Evolutionary conservation across 352 stramenopile species (phyloP), one percentile per base, ranked within the genome.

Genomic region (Lagenidium giganteum): DNA sequence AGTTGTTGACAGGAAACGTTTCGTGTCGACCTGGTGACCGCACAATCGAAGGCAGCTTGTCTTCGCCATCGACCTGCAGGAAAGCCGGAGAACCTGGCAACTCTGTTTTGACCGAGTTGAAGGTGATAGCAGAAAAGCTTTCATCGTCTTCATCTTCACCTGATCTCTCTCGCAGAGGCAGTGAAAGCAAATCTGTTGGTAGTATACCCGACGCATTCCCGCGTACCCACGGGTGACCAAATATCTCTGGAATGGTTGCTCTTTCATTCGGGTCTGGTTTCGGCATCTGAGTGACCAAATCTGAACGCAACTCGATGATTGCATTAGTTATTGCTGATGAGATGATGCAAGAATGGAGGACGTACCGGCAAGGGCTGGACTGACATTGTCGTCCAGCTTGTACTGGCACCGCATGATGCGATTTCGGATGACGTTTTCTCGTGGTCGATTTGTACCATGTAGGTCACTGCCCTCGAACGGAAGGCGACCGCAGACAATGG

Each of bases 381-480:
- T 89, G 25, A 94, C 54, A 21, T 80, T 60, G 7, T 86, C 59
- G 41, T 87, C 82, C 8, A 90, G 47, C 51, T 93, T 95, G 51
- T 83, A 95, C 40, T 92, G 74, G 23, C 76, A 90, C 17, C 78
- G 68, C 74, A 91, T 81, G 54, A 95, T 93, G 17, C 79, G 70
- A 54, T 82, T 83, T 27, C 79, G 71, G 31, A 93, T 93, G n/a
- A 90, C 69, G 48, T 85, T 84, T 45, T 93, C 81, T 14, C 72
- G 57, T 9, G 79, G 76, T 7, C 79, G 70, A 37, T 90, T 91
- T 1, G 66, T 85, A 5, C 79, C 81, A 28, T 78, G 63, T 16
- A 95, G 61, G 52, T 93, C 79, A 14, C 55, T 65, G 2, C 81
- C 81, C 67, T 95, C 83, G 32, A 95, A 95, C 2, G 83, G 83